phyloP scores from a whole-genome alignment of 257 asterid species.

The Solanum ahanhuiri region DNA sequence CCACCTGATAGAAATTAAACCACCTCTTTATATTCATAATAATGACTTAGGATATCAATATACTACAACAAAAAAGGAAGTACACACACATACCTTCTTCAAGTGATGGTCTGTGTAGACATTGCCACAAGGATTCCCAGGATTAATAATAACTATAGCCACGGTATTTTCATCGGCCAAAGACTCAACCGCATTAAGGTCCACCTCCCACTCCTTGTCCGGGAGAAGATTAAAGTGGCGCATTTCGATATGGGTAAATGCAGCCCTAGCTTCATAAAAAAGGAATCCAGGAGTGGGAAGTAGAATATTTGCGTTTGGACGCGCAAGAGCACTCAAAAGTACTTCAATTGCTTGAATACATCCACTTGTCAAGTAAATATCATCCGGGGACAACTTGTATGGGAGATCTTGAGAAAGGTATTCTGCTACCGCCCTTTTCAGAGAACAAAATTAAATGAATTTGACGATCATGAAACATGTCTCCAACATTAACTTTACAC shows the following conservation, averaged over 20 bases:
- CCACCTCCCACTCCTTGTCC: slow-evolving; percentile 53
- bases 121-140: slow-evolving; percentile 75
- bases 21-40: neutral
- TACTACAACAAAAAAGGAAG: neutral
- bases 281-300: slow-evolving; percentile 65
- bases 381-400: slow-evolving; percentile 36
- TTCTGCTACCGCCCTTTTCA: slow-evolving; percentile 67
- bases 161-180: slow-evolving; percentile 59
- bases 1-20: slow-evolving; percentile 22
- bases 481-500: neutral
- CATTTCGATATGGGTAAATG: slow-evolving; percentile 40
- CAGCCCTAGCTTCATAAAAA: slow-evolving; percentile 45
- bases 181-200: slow-evolving; percentile 44
- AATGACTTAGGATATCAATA: neutral
- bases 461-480: neutral
- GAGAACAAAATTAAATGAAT: neutral
- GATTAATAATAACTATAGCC: slow-evolving; percentile 58
- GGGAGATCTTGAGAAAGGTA: slow-evolving; percentile 74
- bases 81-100: slow-evolving; percentile 28
- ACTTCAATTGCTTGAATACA: slow-evolving; percentile 56
- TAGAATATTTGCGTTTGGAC: slow-evolving; percentile 48
- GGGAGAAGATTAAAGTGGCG: slow-evolving; percentile 60
- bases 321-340: slow-evolving; percentile 36
- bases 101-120: slow-evolving; percentile 43
- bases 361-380: slow-evolving; percentile 47